Evolutionary conservation across 208 protist species (phyloP).

Genomic region (Leishmania arabica): DNA sequence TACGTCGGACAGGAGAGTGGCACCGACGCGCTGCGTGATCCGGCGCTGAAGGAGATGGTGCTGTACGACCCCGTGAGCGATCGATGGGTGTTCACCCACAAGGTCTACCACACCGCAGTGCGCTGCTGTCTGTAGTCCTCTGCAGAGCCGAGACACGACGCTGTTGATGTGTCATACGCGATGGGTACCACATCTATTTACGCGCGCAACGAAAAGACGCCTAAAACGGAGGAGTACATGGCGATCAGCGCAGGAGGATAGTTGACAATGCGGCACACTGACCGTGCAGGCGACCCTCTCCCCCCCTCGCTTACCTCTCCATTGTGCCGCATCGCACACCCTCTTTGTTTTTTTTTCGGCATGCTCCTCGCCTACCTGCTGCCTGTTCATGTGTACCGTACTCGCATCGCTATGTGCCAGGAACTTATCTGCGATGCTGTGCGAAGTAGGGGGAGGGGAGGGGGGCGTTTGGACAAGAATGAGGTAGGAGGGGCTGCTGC

Average conservation of each 20-base stretch:
- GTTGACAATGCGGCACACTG: neutral
- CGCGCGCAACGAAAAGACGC: neutral
- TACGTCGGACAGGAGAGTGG: constrained; percentile 54
- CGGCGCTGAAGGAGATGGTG: constrained; percentile 65
- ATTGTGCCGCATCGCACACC: neutral
- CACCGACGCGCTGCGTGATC: constrained; percentile 43
- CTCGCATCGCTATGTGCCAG: neutral
- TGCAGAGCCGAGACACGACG: neutral
- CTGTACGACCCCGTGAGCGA: constrained; percentile 81
- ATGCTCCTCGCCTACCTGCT: neutral
- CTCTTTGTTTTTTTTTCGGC: neutral
- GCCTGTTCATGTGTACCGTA: neutral
- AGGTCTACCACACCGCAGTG: constrained; percentile 74
- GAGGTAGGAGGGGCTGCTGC: neutral
- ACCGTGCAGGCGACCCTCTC: neutral
- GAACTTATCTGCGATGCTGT: neutral
- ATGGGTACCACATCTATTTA: neutral
- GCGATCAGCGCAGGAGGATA: neutral
- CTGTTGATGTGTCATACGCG: neutral
- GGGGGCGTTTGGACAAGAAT: neutral
- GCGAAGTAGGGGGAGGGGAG: neutral
- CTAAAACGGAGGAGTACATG: neutral
- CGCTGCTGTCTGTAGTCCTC: constrained; percentile 38
- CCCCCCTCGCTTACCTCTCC: neutral
- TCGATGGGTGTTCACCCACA: constrained; percentile 69